Base-by-base conservation (phyloP, 1,139 yeast genomes). In the Geotrichum europaeum region DNA sequence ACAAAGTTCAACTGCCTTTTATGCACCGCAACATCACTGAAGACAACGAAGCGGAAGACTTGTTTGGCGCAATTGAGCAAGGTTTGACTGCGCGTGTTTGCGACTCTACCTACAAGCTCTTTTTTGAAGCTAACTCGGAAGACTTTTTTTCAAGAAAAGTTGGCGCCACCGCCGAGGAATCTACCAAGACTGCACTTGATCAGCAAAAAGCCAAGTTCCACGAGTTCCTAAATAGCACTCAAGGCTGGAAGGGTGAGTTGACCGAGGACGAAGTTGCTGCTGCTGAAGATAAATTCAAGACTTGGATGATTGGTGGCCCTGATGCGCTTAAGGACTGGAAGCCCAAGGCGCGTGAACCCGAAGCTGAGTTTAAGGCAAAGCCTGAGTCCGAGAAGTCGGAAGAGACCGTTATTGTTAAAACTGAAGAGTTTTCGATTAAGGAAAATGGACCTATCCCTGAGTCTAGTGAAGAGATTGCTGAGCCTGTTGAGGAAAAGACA, bases 21-120 rank as follows among this genome's bases (percentile, higher is more conserved):
- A 76, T 87, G 61, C 86, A 84, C 66, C 65, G 72, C 34, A 67
- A 66, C 49, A 77, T 85, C 51, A 36, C 68, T 10, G 73, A 73
- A 15, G 70, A 66, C 22, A 59, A 54, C 40, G 59, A 57, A 10
- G 51, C 56, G 34, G 64, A 53, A 22, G 62, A 63, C 18, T 58
- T 61, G 28, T 43, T 75, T 63, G 68, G 66, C 20, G 70, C 73
- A n/a, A 81, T 86, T 9, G 81, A 81, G 60, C 84, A 96, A 34
- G 87, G 85, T n/a, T 77, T 94, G 72, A 85, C 85, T 70, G 94
- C 95, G 20, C 85, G 90, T 55, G 83, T 94, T 45, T 85, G 94
- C 69, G 84, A 85, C 69, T 87, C 87, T 66, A 85, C 92, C 3
- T 95, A 90, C 73, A 81, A 88, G 65, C 76, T 94, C 68, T 86